Evolutionary conservation across 495 filamentous ascomycete species (phyloP), one percentile per base, ranked within the genome.

Genomic region (Penicilliopsis zonata): DNA sequence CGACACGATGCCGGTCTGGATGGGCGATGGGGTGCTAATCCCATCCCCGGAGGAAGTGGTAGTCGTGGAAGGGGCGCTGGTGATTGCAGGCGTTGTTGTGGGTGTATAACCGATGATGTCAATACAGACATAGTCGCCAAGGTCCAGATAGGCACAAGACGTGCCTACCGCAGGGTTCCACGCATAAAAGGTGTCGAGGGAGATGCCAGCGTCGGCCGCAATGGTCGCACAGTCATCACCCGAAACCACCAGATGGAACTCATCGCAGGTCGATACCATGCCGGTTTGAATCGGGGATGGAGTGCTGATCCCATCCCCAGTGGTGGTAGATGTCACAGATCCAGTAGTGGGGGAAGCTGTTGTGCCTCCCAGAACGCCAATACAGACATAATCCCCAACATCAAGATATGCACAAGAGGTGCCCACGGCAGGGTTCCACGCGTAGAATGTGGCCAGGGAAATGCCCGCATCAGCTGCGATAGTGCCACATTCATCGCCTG

Each of bases 161-260:
- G 13, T 24, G n/a, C 36, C 27, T 9, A 44, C 31, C 12, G 38
- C 31, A 17, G 41, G 41, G 25, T 44, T 44, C 38, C 38, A 44
- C 0, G 38, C 23, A 27, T 44, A 44, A 20, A 41, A 41, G 28
- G 43, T 25, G n/a, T 2, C 17, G 2, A 33, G 9, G 6, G 28
- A 38, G 30, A 52, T 38, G 22, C 38, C 40, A 28, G 43, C 18
- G 4, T 30, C 27, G 9, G 27, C 31, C 16, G 42, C 42, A 24
- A 56, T 51, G 13, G 16, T 14, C 27, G 35, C 36, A 38, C 50
- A 56, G 16, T 28, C 28, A 18, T 53, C 52, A 19, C 44, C 51
- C 0, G 21, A 3, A 0, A 35, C 9, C 2, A 55, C 48, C 10
- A 30, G 8, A 28, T 56, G 42, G 33, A 40, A 49, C 9, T 31